Evolutionary conservation across 164 flowering plant species (phyloP).

Genomic region (Chimonanthus praecox): DNA sequence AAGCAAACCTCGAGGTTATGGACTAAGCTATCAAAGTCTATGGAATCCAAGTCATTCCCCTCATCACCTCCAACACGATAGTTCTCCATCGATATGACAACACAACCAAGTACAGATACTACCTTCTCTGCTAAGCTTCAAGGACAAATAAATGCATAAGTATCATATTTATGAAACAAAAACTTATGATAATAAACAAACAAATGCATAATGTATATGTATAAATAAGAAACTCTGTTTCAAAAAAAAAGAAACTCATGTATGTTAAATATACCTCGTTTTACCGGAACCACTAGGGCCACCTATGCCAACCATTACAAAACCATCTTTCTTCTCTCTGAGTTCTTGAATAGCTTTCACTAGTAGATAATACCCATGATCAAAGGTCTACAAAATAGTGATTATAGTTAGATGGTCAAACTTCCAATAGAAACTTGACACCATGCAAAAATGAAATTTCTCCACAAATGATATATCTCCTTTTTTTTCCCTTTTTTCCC

Average conservation of each 20-base stretch:
- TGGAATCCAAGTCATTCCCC: constrained; percentile 75
- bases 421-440: too few relatives aligned
- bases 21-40: constrained; percentile 79
- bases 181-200: neutral
- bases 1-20: constrained; percentile 77
- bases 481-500: too few relatives aligned
- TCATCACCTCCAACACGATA: constrained; percentile 83
- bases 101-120: constrained; percentile 91
- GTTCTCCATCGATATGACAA: constrained; percentile 87
- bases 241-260: neutral
- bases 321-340: constrained; percentile 73
- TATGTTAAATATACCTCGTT: constrained; percentile 50
- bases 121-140: constrained; percentile 98
- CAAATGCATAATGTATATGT: neutral
- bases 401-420: too few relatives aligned
- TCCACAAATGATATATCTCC: too few relatives aligned
- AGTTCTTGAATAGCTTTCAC: constrained; percentile 97
- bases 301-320: constrained; percentile 91
- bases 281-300: constrained; percentile 97
- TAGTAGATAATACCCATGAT: constrained; percentile 83
- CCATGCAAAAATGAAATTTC: too few relatives aligned
- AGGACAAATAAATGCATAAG: constrained; percentile 15
- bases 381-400: constrained; percentile 71
- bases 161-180: constrained; percentile 1
- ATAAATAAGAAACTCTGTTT: neutral